Percentiles rank a stretch among this genome's conserved stretches.
phyloP scores from a whole-genome alignment of 2,329 filamentous ascomycete genomes.

The Coniochaeta sp. region DNA sequence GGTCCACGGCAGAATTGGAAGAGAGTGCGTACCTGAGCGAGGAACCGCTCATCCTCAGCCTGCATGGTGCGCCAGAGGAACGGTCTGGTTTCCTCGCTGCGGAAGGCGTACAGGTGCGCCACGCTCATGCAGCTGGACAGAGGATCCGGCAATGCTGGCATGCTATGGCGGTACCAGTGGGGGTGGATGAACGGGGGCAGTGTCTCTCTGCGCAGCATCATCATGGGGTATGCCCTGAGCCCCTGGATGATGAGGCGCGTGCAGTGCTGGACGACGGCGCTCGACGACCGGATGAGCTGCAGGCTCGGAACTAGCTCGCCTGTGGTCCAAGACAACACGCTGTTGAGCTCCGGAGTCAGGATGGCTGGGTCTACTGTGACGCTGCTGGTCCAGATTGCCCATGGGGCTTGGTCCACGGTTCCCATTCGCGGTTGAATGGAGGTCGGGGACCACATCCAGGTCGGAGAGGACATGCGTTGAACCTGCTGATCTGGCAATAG shows the following conservation, averaged over 20 bases:
- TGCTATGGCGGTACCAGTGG: constrained; percentile 2
- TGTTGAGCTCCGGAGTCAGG: neutral
- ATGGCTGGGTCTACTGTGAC: neutral
- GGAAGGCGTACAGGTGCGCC: constrained; percentile 14
- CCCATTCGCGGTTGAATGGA: neutral
- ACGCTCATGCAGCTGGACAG: constrained; percentile 15
- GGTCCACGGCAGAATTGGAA: neutral
- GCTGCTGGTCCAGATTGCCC: neutral
- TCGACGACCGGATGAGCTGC: neutral
- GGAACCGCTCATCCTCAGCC: constrained; percentile 5
- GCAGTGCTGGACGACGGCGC: neutral
- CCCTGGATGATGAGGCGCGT: constrained; percentile 1
- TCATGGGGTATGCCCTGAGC: constrained; percentile 12
- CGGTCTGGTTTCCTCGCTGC: constrained; percentile 8
- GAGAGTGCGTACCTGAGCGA: neutral
- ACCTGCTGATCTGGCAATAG: neutral
- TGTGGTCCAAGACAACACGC: neutral
- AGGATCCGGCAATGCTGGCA: constrained; percentile 7
- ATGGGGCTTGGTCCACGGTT: neutral
- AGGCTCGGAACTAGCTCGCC: neutral
- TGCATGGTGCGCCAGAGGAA: constrained; percentile 13
- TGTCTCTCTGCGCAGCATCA: constrained; percentile 15
- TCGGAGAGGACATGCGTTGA: neutral
- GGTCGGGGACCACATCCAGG: neutral
- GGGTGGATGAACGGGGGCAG: constrained; percentile 17